Base-by-base conservation (phyloP, 2,329 filamentous ascomycete species). In the Pseudohalonectria lignicola region DNA sequence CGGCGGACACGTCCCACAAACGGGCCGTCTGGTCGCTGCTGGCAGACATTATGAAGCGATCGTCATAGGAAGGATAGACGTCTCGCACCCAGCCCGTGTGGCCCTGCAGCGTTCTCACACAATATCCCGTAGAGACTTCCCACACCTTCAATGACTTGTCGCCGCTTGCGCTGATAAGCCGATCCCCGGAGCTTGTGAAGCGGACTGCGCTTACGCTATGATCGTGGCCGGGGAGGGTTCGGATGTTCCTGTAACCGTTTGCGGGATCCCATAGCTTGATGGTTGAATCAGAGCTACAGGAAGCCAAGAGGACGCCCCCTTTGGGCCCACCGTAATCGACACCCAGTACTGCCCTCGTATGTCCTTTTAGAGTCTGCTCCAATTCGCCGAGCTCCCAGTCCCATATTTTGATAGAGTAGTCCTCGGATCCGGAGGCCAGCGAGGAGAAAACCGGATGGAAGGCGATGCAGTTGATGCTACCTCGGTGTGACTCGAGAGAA, bases 341-440 rank as follows among this genome's bases (percentile, higher is more conserved):
- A 54, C 94, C 87, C 20, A 92, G 63, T 1, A 95, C 86, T 4
- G 86, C 77, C 53, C 84, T 87, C 5, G 87, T 95, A 53, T 95
- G 90, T 2, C 86, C 87, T 55, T 95, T 95, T 41, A 95, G 74
- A 1, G 88, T 95, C 44, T 82, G 69, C 57, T 95, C 88, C 4
- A 94, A 68, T 59, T 95, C 88, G 34, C 90, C 90, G 18, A 93
- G 63, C 53, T 95, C 88, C 83, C 87, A 95, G 53, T 95, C 88
- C 88, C 88, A 95, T 39, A 95, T 88, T 53, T 95, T 95, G 57
- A 96, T 94, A 7, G 84, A 94, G 39, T 77, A 84, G 58, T 95
- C 90, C 56, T 94, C 88, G 8, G 87, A 93, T 13, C 85, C 88
- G 0, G 86, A 92, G 9, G 88, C 90, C 17, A 95, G 68, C 5